These are phyloP conservation scores for Yamadazyma conglobata DNA, from an alignment of 1,139 yeast genomes.

Conservation along the genomic window DNA sequence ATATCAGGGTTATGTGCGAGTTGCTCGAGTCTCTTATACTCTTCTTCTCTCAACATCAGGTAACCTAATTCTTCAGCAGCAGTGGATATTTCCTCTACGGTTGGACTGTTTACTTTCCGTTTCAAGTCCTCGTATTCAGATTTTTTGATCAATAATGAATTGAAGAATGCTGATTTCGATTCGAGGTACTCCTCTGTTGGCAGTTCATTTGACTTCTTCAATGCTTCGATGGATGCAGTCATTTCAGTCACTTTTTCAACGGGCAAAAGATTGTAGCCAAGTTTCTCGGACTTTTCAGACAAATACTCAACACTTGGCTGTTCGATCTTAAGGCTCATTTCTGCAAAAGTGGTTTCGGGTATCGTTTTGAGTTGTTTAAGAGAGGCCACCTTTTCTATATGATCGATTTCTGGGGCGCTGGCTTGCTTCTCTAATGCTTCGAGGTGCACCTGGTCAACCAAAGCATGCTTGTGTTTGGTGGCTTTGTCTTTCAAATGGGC, in stretches of 20 bases:
- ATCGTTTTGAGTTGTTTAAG: conserved; percentile 16
- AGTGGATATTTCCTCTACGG: conserved; percentile 12
- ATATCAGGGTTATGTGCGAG: conserved; percentile 22
- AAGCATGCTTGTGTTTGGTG: conserved; percentile 7
- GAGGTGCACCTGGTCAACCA: conserved; percentile 11
- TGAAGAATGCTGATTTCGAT: conserved; percentile 13
- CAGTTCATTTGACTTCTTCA: conserved; percentile 17
- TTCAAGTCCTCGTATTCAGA: conserved; percentile 15
- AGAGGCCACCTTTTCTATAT: conserved; percentile 16
- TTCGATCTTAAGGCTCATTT: too few species aligned
- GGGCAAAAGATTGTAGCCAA: conserved; percentile 18
- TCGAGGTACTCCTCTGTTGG: conserved; percentile 16
- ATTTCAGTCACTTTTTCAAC: conserved; percentile 15
- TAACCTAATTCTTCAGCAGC: conserved; percentile 13
- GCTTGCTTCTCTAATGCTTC: conserved; percentile 11
- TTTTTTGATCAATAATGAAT: conserved; percentile 10
- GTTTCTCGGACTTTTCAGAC: conserved; percentile 13
- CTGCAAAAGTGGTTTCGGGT: too few species aligned
- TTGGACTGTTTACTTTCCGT: conserved; percentile 16
- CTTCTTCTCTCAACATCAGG: conserved; percentile 8
- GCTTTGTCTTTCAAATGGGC: conserved; percentile 26
- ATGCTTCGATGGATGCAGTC: conserved; percentile 4
- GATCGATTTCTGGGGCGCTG: conserved; percentile 23
- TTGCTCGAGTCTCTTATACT: conserved; percentile 7
- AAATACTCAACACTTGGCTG: conserved; percentile 22